These are phyloP conservation scores for Pythium aphanidermatum DNA, from an alignment of 352 stramenopile species.

Conservation along the genomic window DNA sequence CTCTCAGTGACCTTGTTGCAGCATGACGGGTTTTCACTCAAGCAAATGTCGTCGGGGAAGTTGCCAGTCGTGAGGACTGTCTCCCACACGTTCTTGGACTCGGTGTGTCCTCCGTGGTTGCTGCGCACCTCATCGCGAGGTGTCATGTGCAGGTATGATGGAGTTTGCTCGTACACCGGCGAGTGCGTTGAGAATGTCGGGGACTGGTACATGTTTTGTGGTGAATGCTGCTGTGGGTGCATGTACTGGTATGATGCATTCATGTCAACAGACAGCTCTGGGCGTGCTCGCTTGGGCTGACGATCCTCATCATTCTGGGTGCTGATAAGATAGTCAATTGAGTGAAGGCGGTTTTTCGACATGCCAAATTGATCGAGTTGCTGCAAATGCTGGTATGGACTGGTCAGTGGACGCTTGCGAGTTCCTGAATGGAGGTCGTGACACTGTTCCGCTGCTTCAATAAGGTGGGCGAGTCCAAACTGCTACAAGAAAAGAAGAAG, in stretches of 20 bases:
- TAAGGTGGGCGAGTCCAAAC: conserved; percentile 49
- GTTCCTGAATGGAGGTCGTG: conserved; percentile 2
- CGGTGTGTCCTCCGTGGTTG: conserved; percentile 8
- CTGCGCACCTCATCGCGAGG: conserved; percentile 6
- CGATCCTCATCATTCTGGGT: conserved; percentile 4
- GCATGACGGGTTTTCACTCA: conserved; percentile 36
- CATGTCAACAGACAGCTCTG: conserved; percentile 10
- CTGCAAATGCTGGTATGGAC: conserved; percentile 2
- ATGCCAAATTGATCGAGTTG: conserved; percentile 2
- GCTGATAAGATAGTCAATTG: conserved; percentile 24
- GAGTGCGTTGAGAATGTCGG: too few relatives aligned
- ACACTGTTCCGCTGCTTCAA: conserved; percentile 56
- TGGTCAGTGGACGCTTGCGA: not conserved
- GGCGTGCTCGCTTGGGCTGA: conserved; percentile 8
- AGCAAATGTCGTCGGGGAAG: conserved; percentile 55
- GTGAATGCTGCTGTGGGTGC: not conserved
- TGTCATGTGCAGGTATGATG: conserved; percentile 8
- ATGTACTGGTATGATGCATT: conserved; percentile 4
- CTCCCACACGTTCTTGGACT: conserved; percentile 55
- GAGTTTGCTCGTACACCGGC: conserved; percentile 12
- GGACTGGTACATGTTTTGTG: not conserved
- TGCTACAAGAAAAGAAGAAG: conserved; percentile 22
- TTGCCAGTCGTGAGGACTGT: conserved; percentile 46
- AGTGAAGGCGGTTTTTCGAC: conserved; percentile 17
- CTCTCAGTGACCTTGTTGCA: conserved; percentile 14